A percentile compares a stretch with the other conserved stretches of the same genome.
Evolutionary conservation across 2,329 filamentous ascomycete genomes (phyloP).

Genomic region (Ophiocordyceps australis): DNA sequence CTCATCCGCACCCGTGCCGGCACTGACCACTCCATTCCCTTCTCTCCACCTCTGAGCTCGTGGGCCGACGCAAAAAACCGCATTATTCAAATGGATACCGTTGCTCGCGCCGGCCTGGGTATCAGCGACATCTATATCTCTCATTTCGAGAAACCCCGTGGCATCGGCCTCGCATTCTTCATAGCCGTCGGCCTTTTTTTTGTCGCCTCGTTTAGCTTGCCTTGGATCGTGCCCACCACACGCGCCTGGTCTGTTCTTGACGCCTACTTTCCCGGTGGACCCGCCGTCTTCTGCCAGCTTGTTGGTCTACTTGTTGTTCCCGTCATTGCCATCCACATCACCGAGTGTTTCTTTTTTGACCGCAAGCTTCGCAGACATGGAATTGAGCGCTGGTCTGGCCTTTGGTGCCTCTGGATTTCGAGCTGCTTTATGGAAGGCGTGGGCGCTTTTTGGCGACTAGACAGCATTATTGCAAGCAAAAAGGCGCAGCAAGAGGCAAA

Average conservation of each 20-base stretch:
- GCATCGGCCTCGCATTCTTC: constrained; percentile 29
- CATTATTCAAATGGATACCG: constrained; percentile 51
- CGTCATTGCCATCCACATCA: constrained; percentile 44
- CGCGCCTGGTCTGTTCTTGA: constrained; percentile 29
- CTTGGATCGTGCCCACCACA: constrained; percentile 33
- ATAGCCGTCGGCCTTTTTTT: constrained; percentile 37
- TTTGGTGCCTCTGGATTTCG: constrained; percentile 37
- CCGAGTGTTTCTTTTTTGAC: constrained; percentile 41
- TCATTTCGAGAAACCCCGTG: constrained; percentile 19
- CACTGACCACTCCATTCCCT: constrained; percentile 32
- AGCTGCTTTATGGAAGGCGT: constrained; percentile 36
- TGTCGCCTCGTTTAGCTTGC: constrained; percentile 26
- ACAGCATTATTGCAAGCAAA: constrained; percentile 25
- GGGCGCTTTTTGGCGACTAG: constrained; percentile 29
- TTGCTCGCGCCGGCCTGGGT: constrained; percentile 37
- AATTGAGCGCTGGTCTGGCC: constrained; percentile 21
- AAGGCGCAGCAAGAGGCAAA: constrained; percentile 19
- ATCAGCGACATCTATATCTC: constrained; percentile 27
- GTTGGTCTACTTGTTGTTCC: constrained; percentile 38
- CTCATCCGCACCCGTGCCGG: constrained; percentile 35
- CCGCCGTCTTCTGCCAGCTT: constrained; percentile 35
- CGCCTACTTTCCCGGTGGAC: constrained; percentile 35
- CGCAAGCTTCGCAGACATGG: constrained; percentile 26
- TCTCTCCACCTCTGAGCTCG: constrained; percentile 52
- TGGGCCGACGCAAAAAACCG: constrained; percentile 51